Conservation (phyloP, 441 rosid genomes). For the Pelargonium cotyledonis region DNA sequence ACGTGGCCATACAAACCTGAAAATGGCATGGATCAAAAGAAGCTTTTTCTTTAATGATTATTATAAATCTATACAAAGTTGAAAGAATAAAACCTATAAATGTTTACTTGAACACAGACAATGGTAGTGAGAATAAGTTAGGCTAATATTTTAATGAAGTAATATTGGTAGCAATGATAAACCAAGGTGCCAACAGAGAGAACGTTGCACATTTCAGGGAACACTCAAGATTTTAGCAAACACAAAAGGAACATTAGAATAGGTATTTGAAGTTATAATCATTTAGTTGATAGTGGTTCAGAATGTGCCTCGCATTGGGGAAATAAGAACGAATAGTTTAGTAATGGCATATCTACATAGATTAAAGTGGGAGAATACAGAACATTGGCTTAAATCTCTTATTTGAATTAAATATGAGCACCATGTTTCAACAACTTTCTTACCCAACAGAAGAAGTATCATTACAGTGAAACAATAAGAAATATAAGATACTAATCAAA, state of each 20-base stretch:
- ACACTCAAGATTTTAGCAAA: background rate
- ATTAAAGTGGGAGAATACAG: background rate
- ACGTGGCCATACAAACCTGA: conserved; percentile 98
- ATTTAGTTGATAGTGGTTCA: background rate
- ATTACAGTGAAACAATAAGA: background rate
- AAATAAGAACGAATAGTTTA: background rate
- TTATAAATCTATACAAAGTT: background rate
- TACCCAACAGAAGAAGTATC: background rate
- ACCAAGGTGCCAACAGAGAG: background rate
- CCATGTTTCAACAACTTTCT: conserved; percentile 1
- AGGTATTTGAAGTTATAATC: background rate
- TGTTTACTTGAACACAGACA: conserved; percentile 4
- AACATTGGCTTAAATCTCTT: background rate
- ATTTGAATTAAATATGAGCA: background rate
- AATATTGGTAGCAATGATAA: conserved; percentile 1
- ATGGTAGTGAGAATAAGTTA: background rate
- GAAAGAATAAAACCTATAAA: background rate
- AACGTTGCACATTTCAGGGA: background rate
- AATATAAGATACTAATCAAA: conserved; percentile 10
- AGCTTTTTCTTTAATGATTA: background rate
- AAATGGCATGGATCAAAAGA: conserved; percentile 12
- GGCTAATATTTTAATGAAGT: background rate
- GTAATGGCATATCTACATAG: background rate
- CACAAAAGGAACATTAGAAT: background rate
- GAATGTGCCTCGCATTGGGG: conserved; percentile 1